Evolutionary conservation across 2,329 filamentous ascomycete genomes (phyloP).

Genomic region (Dactylonectria estremocensis): DNA sequence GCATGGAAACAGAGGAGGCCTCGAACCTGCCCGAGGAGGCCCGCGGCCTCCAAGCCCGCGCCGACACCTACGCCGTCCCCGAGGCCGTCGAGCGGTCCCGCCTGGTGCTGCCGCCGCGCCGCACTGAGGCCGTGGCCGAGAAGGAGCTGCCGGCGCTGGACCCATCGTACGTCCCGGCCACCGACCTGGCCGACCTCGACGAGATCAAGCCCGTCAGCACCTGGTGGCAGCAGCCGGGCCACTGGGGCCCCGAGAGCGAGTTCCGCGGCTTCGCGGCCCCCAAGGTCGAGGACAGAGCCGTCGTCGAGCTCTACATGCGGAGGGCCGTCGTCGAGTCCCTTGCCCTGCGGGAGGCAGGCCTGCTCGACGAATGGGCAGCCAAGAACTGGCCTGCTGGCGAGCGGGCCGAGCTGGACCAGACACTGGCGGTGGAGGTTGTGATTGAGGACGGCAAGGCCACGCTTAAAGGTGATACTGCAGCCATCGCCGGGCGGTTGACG

Average conservation of each 20-base stretch:
- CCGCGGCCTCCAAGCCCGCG: slow-evolving; percentile 35
- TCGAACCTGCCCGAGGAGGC: slow-evolving; percentile 54
- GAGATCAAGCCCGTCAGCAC: slow-evolving; percentile 62
- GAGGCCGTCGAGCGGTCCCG: slow-evolving; percentile 48
- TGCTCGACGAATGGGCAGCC: slow-evolving; percentile 50
- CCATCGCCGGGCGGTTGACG: slow-evolving; percentile 53
- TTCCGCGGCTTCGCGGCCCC: slow-evolving; percentile 61
- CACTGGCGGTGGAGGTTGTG: slow-evolving; percentile 56
- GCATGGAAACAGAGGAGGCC: slow-evolving; percentile 45
- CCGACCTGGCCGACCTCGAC: slow-evolving; percentile 61
- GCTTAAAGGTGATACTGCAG: slow-evolving; percentile 56
- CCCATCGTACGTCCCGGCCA: slow-evolving; percentile 64
- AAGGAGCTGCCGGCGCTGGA: slow-evolving; percentile 50
- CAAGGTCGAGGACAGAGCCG: slow-evolving; percentile 59
- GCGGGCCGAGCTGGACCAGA: slow-evolving; percentile 53
- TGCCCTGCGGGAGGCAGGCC: slow-evolving; percentile 56
- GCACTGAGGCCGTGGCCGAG: slow-evolving; percentile 54
- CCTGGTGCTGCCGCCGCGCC: slow-evolving; percentile 52
- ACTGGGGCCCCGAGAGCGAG: slow-evolving; percentile 65
- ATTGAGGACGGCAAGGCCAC: slow-evolving; percentile 59
- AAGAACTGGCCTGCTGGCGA: slow-evolving; percentile 54
- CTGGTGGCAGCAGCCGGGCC: slow-evolving; percentile 70
- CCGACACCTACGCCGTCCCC: slow-evolving; percentile 44
- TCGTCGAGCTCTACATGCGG: slow-evolving; percentile 65
- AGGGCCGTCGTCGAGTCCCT: slow-evolving; percentile 69